Evolutionary conservation across 2,329 filamentous ascomycete genomes (phyloP).

Genomic region (Epichloe coenophiala): DNA sequence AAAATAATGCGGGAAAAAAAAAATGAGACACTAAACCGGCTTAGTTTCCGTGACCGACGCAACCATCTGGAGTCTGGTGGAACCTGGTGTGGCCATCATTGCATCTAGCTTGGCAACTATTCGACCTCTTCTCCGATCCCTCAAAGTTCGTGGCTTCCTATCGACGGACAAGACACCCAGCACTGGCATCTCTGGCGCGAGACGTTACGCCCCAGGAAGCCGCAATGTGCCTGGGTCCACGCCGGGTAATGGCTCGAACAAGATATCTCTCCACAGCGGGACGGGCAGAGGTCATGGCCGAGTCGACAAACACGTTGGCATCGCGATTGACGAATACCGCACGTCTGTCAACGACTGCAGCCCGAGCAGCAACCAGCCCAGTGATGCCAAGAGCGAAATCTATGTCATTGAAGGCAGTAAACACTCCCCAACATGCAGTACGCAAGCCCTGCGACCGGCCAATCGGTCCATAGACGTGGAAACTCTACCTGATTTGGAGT

Average conservation of each 20-base stretch:
- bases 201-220: slow-evolving; percentile 16
- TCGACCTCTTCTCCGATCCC: slow-evolving; percentile 36
- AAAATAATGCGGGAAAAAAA: background rate
- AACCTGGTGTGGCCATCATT: slow-evolving; percentile 41
- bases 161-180: slow-evolving; percentile 24
- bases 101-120: slow-evolving; percentile 42
- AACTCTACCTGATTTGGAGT: slow-evolving; percentile 17
- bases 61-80: slow-evolving; percentile 44
- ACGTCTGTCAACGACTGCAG: background rate
- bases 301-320: slow-evolving; percentile 4
- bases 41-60: slow-evolving; percentile 35
- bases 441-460: slow-evolving; percentile 9
- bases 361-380: background rate
- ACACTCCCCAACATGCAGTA: slow-evolving; percentile 12
- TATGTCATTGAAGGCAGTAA: slow-evolving; percentile 22
- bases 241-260: slow-evolving; percentile 22
- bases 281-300: background rate
- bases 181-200: slow-evolving; percentile 13
- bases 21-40: slow-evolving; percentile 8
- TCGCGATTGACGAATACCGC: slow-evolving; percentile 11
- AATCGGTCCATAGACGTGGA: slow-evolving; percentile 14
- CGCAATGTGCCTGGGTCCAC: slow-evolving; percentile 12
- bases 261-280: slow-evolving; percentile 22
- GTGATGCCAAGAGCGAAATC: slow-evolving; percentile 16
- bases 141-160: slow-evolving; percentile 33